Base-by-base conservation (phyloP, 2,329 filamentous ascomycete species). In the Trichoderma simmonsii region DNA sequence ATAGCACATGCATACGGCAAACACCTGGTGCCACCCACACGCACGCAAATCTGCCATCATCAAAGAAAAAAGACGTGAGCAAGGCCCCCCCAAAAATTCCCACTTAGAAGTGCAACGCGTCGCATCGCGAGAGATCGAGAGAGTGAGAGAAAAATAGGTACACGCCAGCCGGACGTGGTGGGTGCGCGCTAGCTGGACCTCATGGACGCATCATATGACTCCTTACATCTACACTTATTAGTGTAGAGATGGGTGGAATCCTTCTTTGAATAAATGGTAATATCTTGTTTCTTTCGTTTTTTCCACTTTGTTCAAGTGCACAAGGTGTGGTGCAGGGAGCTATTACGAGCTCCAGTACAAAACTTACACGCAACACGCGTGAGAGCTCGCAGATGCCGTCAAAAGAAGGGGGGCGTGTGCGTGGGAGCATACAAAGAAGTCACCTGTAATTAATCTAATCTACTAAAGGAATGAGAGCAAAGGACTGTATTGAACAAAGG, bases 121-220 rank as follows among this genome's bases (percentile, higher is more conserved):
- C n/a, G 28, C 65, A 63, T 43, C 21, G 60, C 32, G 24, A 48
- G 18, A 48, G 21, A 34, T 6, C n/a, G 18, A 21, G 48, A 51
- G 6, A 32, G 18, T 24, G 9, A 32, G 8, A 68, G 12, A 21
- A 48, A 51, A 60, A 18, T 32, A 32, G 36, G 30, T 24, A 48
- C 56, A 69, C 65, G 11, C 57, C 39, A 28, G 30, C 12, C 21
- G 8, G 54, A 60, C 56, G 68, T 61, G 67, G 71, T 74, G 71
- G 71, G 71, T 61, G 68, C 70, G n/a, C 62, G n/a, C 62, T 65
- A 57, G 65, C 51, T 24, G 7, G 71, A 30, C 68, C 73, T 69
- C 73, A 74, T 74, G 73, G 65, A 36, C 73, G 24, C 64, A 60
- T 74, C 73, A 74, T 73, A 59, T 74, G 73, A 74, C 73, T 67